phyloP scores from a whole-genome alignment of 352 stramenopile genomes.

The Pythium vanterpoolii region DNA sequence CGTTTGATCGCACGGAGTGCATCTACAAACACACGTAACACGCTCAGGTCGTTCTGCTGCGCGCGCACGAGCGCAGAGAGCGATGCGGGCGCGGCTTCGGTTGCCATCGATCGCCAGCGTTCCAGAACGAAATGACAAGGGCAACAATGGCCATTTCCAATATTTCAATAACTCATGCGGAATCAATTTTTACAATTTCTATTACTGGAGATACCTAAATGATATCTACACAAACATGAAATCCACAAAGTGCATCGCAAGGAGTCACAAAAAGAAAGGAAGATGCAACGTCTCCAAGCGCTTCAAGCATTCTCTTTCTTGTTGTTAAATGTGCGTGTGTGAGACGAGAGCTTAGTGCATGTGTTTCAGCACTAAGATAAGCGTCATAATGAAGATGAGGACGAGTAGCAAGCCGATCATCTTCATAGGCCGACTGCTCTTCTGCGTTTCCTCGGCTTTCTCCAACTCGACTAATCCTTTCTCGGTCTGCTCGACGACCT shows the following conservation, averaged over 20 bases:
- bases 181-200: constrained; percentile 4
- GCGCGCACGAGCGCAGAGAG: constrained; percentile 33
- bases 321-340: not conserved
- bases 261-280: not conserved
- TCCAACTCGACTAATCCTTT: constrained; percentile 98
- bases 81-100: not conserved
- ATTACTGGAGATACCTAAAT: not conserved
- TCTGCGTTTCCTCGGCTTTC: constrained; percentile 98
- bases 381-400: constrained; percentile 93
- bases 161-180: constrained; percentile 11
- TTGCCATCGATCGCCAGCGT: not conserved
- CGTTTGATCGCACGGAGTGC: constrained; percentile 54
- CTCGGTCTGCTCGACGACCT: constrained; percentile 98
- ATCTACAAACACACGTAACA: constrained; percentile 64
- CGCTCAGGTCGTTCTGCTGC: constrained; percentile 53
- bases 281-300: not conserved
- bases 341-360: constrained; percentile 39
- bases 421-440: constrained; percentile 95
- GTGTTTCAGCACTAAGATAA: constrained; percentile 91
- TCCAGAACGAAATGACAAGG: constrained; percentile 1
- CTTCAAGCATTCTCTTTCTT: no score
- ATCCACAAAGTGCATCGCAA: not conserved
- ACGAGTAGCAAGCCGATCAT: constrained; percentile 91
- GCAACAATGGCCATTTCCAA: not conserved
- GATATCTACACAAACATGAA: not conserved